A percentile compares a stretch with the other conserved stretches of the same genome.
Evolutionary conservation across 1,139 yeast genomes (phyloP).

Genomic region (Saccharomyces hybrid): DNA sequence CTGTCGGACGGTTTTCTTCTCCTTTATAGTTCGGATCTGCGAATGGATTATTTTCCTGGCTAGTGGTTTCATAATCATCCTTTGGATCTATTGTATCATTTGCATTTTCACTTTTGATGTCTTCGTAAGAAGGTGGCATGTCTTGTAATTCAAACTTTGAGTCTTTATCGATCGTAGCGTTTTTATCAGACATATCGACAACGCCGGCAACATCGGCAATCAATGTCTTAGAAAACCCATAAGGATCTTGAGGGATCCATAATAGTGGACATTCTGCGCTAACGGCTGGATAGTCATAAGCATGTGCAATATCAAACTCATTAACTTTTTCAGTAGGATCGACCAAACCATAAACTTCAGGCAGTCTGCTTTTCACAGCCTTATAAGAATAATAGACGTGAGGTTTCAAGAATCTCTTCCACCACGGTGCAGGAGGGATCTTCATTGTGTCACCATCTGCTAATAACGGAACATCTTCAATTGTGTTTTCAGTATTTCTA

Average conservation of each 20-base stretch:
- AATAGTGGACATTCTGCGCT: constrained; percentile 57
- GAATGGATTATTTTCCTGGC: constrained; percentile 11
- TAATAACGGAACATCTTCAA: constrained; percentile 32
- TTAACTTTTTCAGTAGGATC: constrained; percentile 33
- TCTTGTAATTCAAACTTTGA: neutral
- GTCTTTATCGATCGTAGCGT: constrained; percentile 44
- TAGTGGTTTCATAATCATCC: constrained; percentile 12
- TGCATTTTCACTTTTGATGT: constrained; percentile 46
- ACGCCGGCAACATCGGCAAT: constrained; percentile 42
- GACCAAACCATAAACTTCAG: constrained; percentile 41
- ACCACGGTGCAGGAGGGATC: constrained; percentile 33
- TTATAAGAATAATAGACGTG: constrained; percentile 54
- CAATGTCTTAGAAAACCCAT: constrained; percentile 64
- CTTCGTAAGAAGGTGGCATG: constrained; percentile 28
- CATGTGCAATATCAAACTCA: constrained; percentile 38
- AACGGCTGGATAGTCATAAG: constrained; percentile 71
- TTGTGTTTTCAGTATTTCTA: constrained; percentile 7
- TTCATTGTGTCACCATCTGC: constrained; percentile 41
- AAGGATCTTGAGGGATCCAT: constrained; percentile 84
- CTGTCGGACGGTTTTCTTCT: neutral
- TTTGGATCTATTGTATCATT: constrained; percentile 40
- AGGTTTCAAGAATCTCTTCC: constrained; percentile 53
- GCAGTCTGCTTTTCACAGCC: constrained; percentile 47
- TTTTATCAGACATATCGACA: constrained; percentile 55
- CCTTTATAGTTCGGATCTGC: constrained; percentile 5